A percentile compares a stretch with the other conserved stretches of the same genome.
Conservation (phyloP, 257 asterid species). For the Nicotiana noctiflora region DNA sequence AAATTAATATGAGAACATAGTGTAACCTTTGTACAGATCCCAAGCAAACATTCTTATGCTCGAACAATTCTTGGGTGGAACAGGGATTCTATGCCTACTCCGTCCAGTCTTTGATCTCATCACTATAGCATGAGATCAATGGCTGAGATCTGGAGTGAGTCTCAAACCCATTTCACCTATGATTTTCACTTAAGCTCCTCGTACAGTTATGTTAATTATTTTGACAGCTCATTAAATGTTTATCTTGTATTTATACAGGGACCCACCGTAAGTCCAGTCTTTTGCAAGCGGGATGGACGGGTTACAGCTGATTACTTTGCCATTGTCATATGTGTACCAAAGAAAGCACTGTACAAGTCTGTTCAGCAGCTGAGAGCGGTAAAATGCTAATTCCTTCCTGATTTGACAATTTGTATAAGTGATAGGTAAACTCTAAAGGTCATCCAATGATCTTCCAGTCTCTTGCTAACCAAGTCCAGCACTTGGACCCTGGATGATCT, state of each 20-base stretch:
- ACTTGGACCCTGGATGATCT: background rate
- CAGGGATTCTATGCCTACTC: background rate
- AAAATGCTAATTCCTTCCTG: conserved; percentile 24
- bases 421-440: background rate
- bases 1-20: background rate
- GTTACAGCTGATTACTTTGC: conserved; percentile 69
- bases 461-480: background rate
- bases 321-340: conserved; percentile 85
- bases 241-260: conserved; percentile 45
- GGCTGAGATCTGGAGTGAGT: background rate
- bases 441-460: background rate
- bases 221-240: background rate
- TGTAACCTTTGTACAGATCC: background rate
- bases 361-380: conserved; percentile 94
- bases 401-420: background rate
- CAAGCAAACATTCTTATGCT: background rate
- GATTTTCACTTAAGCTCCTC: background rate
- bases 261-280: conserved; percentile 92
- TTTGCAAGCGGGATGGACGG: conserved; percentile 52
- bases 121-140: background rate
- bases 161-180: background rate
- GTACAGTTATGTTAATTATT: background rate
- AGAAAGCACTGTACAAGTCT: conserved; percentile 79
- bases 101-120: background rate
- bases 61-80: background rate